A percentile compares a stretch with the other conserved stretches of the same genome.
Conservation (phyloP, 441 rosid species). For the Cnidoscolus chayamansa region DNA sequence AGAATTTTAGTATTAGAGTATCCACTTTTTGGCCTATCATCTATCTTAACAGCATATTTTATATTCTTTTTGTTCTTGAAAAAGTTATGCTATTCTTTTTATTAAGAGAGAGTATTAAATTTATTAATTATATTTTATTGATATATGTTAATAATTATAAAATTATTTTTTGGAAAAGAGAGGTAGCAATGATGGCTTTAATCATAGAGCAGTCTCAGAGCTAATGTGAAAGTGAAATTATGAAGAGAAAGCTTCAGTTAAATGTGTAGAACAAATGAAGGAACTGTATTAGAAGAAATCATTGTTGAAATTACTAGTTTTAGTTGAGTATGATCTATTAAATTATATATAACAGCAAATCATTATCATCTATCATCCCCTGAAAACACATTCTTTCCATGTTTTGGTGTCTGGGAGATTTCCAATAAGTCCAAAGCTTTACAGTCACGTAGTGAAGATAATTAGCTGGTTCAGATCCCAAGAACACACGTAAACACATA, state of each 20-base stretch:
- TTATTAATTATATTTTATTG: no score
- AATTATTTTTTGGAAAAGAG: no score
- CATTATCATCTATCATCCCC: constrained; percentile 25
- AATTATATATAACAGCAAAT: constrained; percentile 1
- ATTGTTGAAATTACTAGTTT: background rate
- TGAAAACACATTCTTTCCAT: constrained; percentile 84
- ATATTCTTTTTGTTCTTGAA: no score
- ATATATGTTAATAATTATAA: no score
- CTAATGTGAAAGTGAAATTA: no score
- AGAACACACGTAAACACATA: constrained; percentile 54
- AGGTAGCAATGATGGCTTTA: background rate
- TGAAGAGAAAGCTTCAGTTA: constrained; percentile 9
- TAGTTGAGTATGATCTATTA: constrained; percentile 36
- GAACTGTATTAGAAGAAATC: background rate
- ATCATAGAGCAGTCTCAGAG: background rate
- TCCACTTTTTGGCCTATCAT: background rate
- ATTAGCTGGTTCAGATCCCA: constrained; percentile 60
- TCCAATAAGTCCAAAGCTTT: constrained; percentile 57
- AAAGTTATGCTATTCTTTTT: no score
- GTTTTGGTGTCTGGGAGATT: constrained; percentile 64
- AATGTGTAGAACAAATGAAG: background rate
- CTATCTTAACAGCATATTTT: no score
- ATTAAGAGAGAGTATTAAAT: no score
- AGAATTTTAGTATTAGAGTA: constrained; percentile 2
- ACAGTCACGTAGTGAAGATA: constrained; percentile 47